phyloP scores from a whole-genome alignment of 2,329 filamentous ascomycete species.

The Paecilomyces formosus region DNA sequence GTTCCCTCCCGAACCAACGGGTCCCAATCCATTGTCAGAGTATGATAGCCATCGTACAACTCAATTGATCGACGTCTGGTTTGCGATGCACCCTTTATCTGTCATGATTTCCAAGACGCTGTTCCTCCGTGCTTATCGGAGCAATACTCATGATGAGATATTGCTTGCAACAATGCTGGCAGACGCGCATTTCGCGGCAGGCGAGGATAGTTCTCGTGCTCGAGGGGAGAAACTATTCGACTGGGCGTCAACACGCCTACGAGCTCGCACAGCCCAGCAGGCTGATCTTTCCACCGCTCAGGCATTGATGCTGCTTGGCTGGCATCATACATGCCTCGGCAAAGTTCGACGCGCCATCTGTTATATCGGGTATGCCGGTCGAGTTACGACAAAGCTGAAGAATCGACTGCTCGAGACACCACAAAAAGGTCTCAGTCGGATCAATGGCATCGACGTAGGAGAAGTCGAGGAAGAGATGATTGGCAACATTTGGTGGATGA shows the following conservation, averaged over 20 bases:
- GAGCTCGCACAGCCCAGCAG: conserved; percentile 13
- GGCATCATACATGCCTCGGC: conserved; percentile 27
- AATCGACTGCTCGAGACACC: conserved; percentile 15
- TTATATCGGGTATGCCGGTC: conserved; percentile 27
- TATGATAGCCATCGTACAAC: conserved; percentile 11
- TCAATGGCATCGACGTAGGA: conserved; percentile 36
- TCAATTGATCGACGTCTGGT: conserved; percentile 36
- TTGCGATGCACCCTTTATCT: conserved; percentile 33
- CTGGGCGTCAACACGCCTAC: conserved; percentile 28
- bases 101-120: conserved; percentile 37
- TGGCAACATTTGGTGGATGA: conserved; percentile 34
- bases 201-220: conserved; percentile 17
- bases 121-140: conserved; percentile 30
- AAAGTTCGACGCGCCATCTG: conserved; percentile 28
- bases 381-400: conserved; percentile 24
- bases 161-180: conserved; percentile 34
- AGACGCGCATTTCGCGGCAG: conserved; percentile 30
- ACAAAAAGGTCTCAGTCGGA: conserved; percentile 22
- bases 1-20: conserved; percentile 4
- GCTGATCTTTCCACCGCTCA: conserved; percentile 18
- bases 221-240: conserved; percentile 25
- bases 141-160: conserved; percentile 33
- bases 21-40: conserved; percentile 6
- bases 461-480: conserved; percentile 35
- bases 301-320: conserved; percentile 28